Percentiles rank a stretch among this genome's conserved stretches.
Conservation (phyloP, 345 rosid species). For the Erodium maritimum region DNA sequence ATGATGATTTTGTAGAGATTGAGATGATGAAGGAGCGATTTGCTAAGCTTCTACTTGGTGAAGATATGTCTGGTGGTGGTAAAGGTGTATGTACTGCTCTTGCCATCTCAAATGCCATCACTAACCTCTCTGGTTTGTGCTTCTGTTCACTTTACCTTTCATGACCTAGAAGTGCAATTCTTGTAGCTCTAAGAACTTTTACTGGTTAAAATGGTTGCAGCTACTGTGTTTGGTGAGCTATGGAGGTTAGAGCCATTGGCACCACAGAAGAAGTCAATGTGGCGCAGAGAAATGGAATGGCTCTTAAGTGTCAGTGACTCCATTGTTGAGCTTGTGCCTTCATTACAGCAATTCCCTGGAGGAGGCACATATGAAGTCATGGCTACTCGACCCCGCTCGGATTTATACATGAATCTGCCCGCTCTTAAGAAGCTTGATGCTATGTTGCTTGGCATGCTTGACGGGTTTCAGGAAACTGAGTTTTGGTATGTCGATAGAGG, state of each 20-base stretch:
- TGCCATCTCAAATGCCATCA: conserved; percentile 94
- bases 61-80: conserved; percentile 99
- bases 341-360: conserved; percentile 79
- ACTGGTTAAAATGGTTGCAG: conserved; percentile 22
- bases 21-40: conserved; percentile 99
- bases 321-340: conserved; percentile 92
- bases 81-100: conserved; percentile 98
- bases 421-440: conserved; percentile 97
- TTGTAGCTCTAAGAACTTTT: no score
- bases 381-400: conserved; percentile 80
- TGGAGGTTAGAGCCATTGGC: conserved; percentile 96
- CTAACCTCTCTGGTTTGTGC: conserved; percentile 79
- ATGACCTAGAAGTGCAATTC: neutral
- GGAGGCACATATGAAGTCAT: conserved; percentile 91
- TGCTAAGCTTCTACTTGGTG: conserved; percentile 91
- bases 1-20: conserved; percentile 28
- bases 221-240: conserved; percentile 85
- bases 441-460: conserved; percentile 68
- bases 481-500: conserved; percentile 95
- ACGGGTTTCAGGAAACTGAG: conserved; percentile 57
- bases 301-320: conserved; percentile 79
- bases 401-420: conserved; percentile 80
- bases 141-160: neutral
- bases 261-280: conserved; percentile 73
- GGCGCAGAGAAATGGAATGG: conserved; percentile 95